These are phyloP conservation scores for Wallacemonas collosoma DNA, from an alignment of 208 protist species.

Conservation along the genomic window DNA sequence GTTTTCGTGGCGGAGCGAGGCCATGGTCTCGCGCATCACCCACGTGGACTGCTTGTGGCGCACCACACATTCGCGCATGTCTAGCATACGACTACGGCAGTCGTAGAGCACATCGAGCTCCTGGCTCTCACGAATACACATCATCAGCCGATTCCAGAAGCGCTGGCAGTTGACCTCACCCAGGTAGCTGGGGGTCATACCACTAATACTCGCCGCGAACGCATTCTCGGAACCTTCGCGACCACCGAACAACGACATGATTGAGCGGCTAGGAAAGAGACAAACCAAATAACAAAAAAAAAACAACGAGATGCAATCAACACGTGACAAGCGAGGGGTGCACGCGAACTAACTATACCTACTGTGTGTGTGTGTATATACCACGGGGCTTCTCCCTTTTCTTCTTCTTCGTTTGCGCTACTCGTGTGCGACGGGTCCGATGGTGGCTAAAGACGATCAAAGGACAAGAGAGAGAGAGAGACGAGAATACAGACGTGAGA, in stretches of 20 bases:
- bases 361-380: too few relatives aligned
- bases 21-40: constrained; percentile 87
- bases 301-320: too few relatives aligned
- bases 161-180: constrained; percentile 81
- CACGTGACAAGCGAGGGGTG: too few relatives aligned
- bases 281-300: background rate
- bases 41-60: constrained; percentile 86
- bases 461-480: too few relatives aligned
- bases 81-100: constrained; percentile 82
- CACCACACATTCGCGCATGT: constrained; percentile 79
- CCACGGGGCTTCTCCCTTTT: too few relatives aligned
- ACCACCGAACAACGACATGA: constrained; percentile 81
- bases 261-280: background rate
- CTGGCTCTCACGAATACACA: constrained; percentile 81
- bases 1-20: constrained; percentile 65
- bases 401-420: too few relatives aligned
- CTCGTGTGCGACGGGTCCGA: too few relatives aligned
- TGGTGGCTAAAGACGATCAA: too few relatives aligned
- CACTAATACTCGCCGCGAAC: constrained; percentile 48
- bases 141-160: constrained; percentile 84
- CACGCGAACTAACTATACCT: too few relatives aligned
- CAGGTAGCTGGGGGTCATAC: constrained; percentile 62
- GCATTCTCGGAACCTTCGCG: constrained; percentile 71
- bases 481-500: too few relatives aligned
- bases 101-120: constrained; percentile 88